Evolutionary conservation across 179 eudicot genomes (phyloP).

Genomic region (Heliamphora pulchella): DNA sequence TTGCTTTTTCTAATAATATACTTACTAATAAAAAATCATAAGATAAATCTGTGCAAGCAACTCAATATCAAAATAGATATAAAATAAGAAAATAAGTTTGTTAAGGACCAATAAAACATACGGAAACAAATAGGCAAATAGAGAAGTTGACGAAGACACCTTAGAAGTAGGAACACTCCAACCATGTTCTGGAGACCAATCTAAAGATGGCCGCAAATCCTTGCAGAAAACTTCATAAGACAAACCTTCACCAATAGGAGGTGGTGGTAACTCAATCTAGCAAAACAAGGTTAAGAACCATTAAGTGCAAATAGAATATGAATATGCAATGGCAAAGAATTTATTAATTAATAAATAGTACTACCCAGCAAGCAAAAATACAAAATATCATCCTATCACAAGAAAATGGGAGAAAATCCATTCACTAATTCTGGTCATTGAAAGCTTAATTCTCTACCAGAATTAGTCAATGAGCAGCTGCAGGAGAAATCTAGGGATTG

Average conservation of each 20-base stretch:
- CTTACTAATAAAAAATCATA: neutral
- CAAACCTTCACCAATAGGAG: constrained; percentile 68
- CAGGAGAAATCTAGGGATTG: constrained; percentile 2
- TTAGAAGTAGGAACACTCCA: constrained; percentile 51
- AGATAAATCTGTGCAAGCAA: neutral
- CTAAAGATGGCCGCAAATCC: constrained; percentile 74
- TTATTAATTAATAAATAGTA: neutral
- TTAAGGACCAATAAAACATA: neutral
- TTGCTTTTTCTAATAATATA: neutral
- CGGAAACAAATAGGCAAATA: neutral
- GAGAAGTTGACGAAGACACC: constrained; percentile 29
- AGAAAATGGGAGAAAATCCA: neutral
- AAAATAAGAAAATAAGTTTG: neutral
- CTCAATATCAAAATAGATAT: neutral
- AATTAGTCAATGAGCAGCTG: neutral
- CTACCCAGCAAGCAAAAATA: constrained; percentile 7
- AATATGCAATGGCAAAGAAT: neutral
- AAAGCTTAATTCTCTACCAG: neutral
- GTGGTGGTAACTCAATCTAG: constrained; percentile 43
- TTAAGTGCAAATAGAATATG: neutral
- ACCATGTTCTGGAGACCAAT: constrained; percentile 63
- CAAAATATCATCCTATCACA: neutral
- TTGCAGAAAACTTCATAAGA: constrained; percentile 38
- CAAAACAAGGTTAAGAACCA: neutral
- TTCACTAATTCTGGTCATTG: neutral